phyloP scores from a whole-genome alignment of 2,329 filamentous ascomycete genomes.

The Exserohilum rostratum region DNA sequence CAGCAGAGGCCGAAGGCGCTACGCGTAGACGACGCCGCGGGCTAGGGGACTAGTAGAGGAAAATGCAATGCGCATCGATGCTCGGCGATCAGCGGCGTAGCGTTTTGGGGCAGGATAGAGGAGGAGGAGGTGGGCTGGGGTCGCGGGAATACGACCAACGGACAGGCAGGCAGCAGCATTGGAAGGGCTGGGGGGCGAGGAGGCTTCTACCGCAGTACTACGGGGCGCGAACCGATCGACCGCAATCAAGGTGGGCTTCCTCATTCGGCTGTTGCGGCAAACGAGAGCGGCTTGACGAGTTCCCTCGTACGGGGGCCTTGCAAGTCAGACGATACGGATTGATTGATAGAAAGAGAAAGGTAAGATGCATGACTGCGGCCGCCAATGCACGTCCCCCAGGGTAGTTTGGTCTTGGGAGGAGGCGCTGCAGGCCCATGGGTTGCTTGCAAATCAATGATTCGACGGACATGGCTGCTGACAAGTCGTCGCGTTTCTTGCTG shows the following conservation, averaged over 20 bases:
- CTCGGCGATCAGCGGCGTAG: constrained; percentile 35
- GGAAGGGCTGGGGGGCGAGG: too few species aligned
- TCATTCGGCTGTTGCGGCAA: constrained; percentile 47
- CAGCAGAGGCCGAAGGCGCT: constrained; percentile 13
- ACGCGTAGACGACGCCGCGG: constrained; percentile 12
- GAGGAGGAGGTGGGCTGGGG: constrained; percentile 12
- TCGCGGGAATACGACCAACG: constrained; percentile 29
- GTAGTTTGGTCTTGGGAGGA: constrained; percentile 24
- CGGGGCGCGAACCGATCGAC: constrained; percentile 24
- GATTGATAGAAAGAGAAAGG: constrained; percentile 33
- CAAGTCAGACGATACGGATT: constrained; percentile 44
- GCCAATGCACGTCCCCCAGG: constrained; percentile 40
- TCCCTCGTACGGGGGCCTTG: too few species aligned
- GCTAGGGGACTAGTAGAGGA: constrained; percentile 19
- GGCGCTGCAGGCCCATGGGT: constrained; percentile 28
- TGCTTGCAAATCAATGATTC: constrained; percentile 32
- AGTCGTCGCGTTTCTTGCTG: constrained; percentile 23
- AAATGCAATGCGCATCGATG: constrained; percentile 28
- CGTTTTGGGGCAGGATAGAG: not conserved
- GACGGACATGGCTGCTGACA: constrained; percentile 39
- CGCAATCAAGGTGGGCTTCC: constrained; percentile 37
- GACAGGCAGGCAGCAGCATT: constrained; percentile 12
- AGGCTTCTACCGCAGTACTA: too few species aligned
- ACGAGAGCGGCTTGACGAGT: constrained; percentile 28
- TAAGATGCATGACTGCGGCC: constrained; percentile 45